Evolutionary conservation across 306 rosid genomes (phyloP).

Genomic region (Cicer yamashitae): DNA sequence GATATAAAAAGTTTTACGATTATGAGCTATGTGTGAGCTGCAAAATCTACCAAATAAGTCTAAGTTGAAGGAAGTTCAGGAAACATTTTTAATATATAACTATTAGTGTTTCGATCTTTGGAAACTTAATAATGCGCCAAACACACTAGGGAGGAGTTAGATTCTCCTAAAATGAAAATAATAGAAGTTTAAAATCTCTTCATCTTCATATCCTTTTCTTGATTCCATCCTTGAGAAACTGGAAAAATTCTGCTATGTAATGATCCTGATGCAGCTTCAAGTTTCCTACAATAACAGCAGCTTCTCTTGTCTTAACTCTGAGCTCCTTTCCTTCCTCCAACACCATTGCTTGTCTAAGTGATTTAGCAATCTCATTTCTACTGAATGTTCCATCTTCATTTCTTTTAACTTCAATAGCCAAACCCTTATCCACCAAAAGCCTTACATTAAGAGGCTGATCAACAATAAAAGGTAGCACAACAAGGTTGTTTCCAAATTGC

Average conservation of each 20-base stretch:
- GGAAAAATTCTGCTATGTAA: conserved; percentile 28
- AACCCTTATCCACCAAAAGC: conserved; percentile 49
- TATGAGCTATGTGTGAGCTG: background rate
- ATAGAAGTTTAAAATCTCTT: background rate
- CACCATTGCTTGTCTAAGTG: conserved; percentile 45
- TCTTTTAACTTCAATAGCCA: conserved; percentile 50
- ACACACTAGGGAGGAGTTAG: no score
- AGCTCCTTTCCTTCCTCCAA: conserved; percentile 52
- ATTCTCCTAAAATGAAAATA: no score
- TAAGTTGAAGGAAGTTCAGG: conserved; percentile 10
- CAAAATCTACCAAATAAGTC: background rate
- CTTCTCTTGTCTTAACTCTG: conserved; percentile 45
- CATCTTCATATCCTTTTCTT: conserved; percentile 1
- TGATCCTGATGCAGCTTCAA: conserved; percentile 44
- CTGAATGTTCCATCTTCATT: conserved; percentile 52
- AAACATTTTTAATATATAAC: no score
- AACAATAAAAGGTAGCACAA: conserved; percentile 46
- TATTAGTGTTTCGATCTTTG: no score
- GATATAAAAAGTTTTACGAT: background rate
- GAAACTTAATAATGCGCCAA: no score
- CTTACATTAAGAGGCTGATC: conserved; percentile 60
- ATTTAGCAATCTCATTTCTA: conserved; percentile 46
- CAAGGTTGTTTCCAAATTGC: conserved; percentile 52
- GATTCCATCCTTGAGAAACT: conserved; percentile 35
- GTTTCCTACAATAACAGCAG: conserved; percentile 32